Evolutionary conservation across 2,329 filamentous ascomycete genomes (phyloP).

Genomic region (Alternaria hordeiaustralica): DNA sequence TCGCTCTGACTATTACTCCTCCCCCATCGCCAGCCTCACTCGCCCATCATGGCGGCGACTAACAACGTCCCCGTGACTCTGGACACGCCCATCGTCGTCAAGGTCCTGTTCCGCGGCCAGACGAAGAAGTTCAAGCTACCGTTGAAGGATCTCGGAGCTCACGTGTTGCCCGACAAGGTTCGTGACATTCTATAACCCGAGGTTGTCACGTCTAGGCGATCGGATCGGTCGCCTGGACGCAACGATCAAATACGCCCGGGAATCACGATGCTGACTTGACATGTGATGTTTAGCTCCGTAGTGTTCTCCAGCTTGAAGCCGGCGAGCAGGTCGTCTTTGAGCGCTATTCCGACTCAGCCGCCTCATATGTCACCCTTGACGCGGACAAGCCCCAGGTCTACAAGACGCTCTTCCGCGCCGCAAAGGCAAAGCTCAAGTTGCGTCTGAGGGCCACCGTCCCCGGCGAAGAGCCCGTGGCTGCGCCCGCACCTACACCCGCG

Average conservation of each 20-base stretch:
- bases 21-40: slow-evolving; percentile 39
- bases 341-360: slow-evolving; percentile 93
- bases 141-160: slow-evolving; percentile 79
- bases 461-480: slow-evolving; percentile 55
- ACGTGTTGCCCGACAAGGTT: slow-evolving; percentile 83
- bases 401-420: slow-evolving; percentile 95
- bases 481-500: slow-evolving; percentile 21
- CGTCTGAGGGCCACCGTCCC: slow-evolving; percentile 76
- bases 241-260: not conserved
- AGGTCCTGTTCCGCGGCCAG: slow-evolving; percentile 77
- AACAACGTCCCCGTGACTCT: slow-evolving; percentile 60
- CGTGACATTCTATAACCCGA: slow-evolving; percentile 46
- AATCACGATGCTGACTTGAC: slow-evolving; percentile 21
- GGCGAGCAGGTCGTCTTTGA: slow-evolving; percentile 75
- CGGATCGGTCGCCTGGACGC: not conserved
- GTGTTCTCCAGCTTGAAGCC: slow-evolving; percentile 68
- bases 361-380: slow-evolving; percentile 79
- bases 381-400: slow-evolving; percentile 80
- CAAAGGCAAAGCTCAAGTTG: slow-evolving; percentile 97
- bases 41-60: slow-evolving; percentile 44
- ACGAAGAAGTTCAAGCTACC: slow-evolving; percentile 88
- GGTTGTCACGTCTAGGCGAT: not conserved
- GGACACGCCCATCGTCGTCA: slow-evolving; percentile 82
- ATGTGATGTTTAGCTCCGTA: slow-evolving; percentile 58
- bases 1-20: slow-evolving; percentile 20